A percentile compares a stretch with the other conserved stretches of the same genome.
phyloP scores from a whole-genome alignment of 345 rosid species.

The Mangifera indica region DNA sequence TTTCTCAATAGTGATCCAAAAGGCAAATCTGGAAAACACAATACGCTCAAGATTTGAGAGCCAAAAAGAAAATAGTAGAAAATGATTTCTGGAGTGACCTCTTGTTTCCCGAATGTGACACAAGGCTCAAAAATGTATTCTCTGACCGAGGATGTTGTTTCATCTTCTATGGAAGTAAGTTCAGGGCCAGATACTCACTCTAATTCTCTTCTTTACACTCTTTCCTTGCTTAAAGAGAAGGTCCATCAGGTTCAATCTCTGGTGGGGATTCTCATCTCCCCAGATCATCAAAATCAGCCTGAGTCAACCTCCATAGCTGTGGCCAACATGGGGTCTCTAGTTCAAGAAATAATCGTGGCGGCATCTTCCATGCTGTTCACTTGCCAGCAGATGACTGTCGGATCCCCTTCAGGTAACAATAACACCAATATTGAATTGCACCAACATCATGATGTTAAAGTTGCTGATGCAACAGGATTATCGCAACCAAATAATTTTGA shows the following conservation, averaged over 20 bases:
- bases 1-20: not conserved
- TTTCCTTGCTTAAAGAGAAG: slow-evolving; percentile 62
- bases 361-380: slow-evolving; percentile 66
- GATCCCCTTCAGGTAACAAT: slow-evolving; percentile 15
- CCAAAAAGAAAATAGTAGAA: not conserved
- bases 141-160: slow-evolving; percentile 18
- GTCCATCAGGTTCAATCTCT: slow-evolving; percentile 61
- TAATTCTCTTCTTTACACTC: slow-evolving; percentile 52
- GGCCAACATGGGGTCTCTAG: slow-evolving; percentile 42
- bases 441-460: slow-evolving; percentile 13
- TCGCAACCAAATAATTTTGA: slow-evolving; percentile 16
- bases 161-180: slow-evolving; percentile 24
- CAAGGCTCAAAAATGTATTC: slow-evolving; percentile 29
- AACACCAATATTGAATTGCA: not conserved
- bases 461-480: not conserved
- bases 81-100: slow-evolving; percentile 29
- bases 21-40: slow-evolving; percentile 7
- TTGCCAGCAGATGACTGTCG: slow-evolving; percentile 55
- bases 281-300: slow-evolving; percentile 34
- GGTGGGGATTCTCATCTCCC: slow-evolving; percentile 40
- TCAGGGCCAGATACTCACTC: slow-evolving; percentile 25
- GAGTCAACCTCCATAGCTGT: slow-evolving; percentile 47
- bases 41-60: not conserved
- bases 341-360: slow-evolving; percentile 60
- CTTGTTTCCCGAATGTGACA: slow-evolving; percentile 30